phyloP scores from a whole-genome alignment of 108 stramenopile species.

The Pseudonitzschia delicatissima region DNA sequence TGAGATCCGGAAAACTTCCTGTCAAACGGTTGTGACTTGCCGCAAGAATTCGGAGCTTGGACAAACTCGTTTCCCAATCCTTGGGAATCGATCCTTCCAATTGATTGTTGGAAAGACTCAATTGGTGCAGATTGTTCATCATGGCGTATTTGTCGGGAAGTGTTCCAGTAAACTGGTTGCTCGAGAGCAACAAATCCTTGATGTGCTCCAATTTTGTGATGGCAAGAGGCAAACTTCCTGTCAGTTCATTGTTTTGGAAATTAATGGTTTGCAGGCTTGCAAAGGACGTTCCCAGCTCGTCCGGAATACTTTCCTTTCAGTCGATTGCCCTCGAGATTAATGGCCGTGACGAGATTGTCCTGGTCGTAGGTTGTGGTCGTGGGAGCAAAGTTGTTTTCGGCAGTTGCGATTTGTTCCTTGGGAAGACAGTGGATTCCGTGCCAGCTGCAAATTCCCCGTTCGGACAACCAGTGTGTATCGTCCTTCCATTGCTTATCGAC shows the following conservation, averaged over 20 bases:
- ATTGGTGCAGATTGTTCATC: slow-evolving; percentile 7
- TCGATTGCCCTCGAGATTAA: slow-evolving; percentile 24
- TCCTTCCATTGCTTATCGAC: slow-evolving; percentile 11
- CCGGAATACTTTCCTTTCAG: slow-evolving; percentile 19
- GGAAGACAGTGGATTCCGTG: slow-evolving; percentile 38
- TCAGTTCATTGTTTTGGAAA: slow-evolving; percentile 20
- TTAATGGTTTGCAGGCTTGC: background rate
- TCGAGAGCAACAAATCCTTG: slow-evolving; percentile 8
- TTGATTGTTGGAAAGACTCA: slow-evolving; percentile 16
- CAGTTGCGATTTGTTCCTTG: background rate
- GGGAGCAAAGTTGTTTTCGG: slow-evolving; percentile 8
- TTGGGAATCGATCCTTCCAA: slow-evolving; percentile 31
- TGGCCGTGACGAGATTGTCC: slow-evolving; percentile 10
- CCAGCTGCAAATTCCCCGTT: slow-evolving; percentile 40
- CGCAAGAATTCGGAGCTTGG: slow-evolving; percentile 26
- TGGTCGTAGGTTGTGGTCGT: slow-evolving; percentile 18
- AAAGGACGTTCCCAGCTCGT: slow-evolving; percentile 15
- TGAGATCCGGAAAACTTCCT: slow-evolving; percentile 31
- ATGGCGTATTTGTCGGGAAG: slow-evolving; percentile 9
- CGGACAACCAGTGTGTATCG: slow-evolving; percentile 33
- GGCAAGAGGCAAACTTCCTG: slow-evolving; percentile 7
- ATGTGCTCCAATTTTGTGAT: slow-evolving; percentile 18
- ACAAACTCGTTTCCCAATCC: slow-evolving; percentile 15
- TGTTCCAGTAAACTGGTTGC: slow-evolving; percentile 19
- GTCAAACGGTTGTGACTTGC: slow-evolving; percentile 34